These are phyloP conservation scores for Dipteronia dyeriana DNA, from an alignment of 345 rosid species.

Conservation along the genomic window DNA sequence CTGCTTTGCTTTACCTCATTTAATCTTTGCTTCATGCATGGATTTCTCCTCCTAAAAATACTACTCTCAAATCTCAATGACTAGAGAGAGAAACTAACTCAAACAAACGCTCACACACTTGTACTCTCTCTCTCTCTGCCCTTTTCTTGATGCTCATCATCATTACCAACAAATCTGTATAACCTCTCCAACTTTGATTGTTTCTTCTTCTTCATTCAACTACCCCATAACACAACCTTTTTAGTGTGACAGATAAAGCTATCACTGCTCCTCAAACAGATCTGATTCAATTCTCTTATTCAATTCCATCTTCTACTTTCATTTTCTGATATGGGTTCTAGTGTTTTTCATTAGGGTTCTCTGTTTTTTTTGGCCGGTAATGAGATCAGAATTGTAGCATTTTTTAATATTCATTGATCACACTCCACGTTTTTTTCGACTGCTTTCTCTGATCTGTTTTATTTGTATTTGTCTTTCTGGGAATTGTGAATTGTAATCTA, in stretches of 20 bases:
- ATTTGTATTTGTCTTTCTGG: not conserved
- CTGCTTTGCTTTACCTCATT: slow-evolving; percentile 28
- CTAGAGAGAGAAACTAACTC: slow-evolving; percentile 19
- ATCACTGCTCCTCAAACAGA: slow-evolving; percentile 14
- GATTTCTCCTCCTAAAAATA: slow-evolving; percentile 61
- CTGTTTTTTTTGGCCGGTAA: slow-evolving; percentile 25
- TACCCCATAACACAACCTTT: slow-evolving; percentile 10
- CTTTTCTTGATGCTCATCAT: slow-evolving; percentile 43
- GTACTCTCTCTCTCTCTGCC: slow-evolving; percentile 14
- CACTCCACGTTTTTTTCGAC: not conserved
- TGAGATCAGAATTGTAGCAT: slow-evolving; percentile 26
- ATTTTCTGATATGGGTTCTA: slow-evolving; percentile 40
- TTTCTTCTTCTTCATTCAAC: slow-evolving; percentile 29
- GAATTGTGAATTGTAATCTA: slow-evolving; percentile 13
- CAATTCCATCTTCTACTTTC: slow-evolving; percentile 12
- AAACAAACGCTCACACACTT: not conserved
- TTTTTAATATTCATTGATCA: slow-evolving; percentile 20
- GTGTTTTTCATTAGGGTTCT: not conserved
- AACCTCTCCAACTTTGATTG: slow-evolving; percentile 26
- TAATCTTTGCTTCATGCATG: slow-evolving; percentile 65
- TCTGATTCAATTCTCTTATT: slow-evolving; percentile 28
- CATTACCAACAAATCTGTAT: slow-evolving; percentile 33
- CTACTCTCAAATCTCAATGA: not conserved
- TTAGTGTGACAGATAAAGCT: slow-evolving; percentile 4
- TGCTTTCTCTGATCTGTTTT: slow-evolving; percentile 12